Percentiles rank a stretch among this genome's conserved stretches.
Evolutionary conservation across 2,329 filamentous ascomycete genomes (phyloP).

Genomic region (Aspergillus melleus): DNA sequence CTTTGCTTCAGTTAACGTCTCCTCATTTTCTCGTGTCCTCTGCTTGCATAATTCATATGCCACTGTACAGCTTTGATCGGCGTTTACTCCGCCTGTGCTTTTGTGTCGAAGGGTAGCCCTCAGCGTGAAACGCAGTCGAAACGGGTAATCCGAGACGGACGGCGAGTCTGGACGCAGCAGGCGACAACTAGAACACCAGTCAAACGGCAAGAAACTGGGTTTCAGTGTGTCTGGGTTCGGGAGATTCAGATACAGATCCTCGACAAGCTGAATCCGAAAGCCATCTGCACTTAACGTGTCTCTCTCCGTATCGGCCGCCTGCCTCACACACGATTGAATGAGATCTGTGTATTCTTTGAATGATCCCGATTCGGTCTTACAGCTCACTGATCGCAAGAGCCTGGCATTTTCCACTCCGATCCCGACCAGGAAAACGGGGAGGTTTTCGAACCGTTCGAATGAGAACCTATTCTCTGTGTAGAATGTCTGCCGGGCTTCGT

Average conservation of each 20-base stretch:
- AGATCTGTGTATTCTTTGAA: not conserved
- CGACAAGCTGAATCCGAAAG: not conserved
- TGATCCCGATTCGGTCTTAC: not conserved
- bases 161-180: not conserved
- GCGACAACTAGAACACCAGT: not conserved
- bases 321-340: not conserved
- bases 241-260: not conserved
- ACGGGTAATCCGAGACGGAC: not conserved
- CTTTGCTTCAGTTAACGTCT: not conserved
- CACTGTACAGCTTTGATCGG: not conserved
- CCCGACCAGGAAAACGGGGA: slow-evolving; percentile 4
- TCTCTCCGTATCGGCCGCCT: not conserved
- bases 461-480: slow-evolving; percentile 1
- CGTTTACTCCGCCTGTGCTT: not conserved
- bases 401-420: slow-evolving; percentile 1
- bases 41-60: not conserved
- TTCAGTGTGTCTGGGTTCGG: not conserved
- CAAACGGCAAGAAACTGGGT: not conserved
- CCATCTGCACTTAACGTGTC: not conserved
- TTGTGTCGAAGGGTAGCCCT: not conserved
- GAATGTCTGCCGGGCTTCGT: slow-evolving; percentile 4
- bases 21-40: not conserved
- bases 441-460: not conserved
- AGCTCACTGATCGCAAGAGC: slow-evolving; percentile 2
- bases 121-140: not conserved